Percentiles rank a stretch among this genome's conserved stretches.
phyloP scores from a whole-genome alignment of 495 filamentous ascomycete species.

The Oidiodendron maius region DNA sequence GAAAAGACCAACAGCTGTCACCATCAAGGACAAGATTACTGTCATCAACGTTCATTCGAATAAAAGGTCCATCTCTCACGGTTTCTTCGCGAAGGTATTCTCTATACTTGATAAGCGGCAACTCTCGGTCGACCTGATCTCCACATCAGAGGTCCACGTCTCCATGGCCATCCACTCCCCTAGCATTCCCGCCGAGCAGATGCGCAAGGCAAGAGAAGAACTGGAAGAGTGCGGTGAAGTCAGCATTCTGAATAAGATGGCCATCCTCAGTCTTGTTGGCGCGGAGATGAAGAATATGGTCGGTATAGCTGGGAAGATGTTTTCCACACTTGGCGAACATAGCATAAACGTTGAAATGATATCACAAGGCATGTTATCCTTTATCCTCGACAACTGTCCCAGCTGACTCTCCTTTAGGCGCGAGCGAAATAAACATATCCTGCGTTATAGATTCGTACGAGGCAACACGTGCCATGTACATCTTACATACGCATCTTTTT shows the following conservation, averaged over 20 bases:
- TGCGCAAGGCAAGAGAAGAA: constrained; percentile 63
- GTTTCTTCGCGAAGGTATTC: constrained; percentile 89
- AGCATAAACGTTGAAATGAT: constrained; percentile 97
- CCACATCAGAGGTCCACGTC: constrained; percentile 89
- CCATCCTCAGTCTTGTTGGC: constrained; percentile 86
- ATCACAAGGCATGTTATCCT: constrained; percentile 66
- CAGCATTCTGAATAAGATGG: constrained; percentile 79
- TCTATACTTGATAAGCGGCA: constrained; percentile 71
- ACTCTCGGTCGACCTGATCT: constrained; percentile 87
- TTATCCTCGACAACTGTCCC: constrained; percentile 5
- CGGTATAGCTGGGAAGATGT: constrained; percentile 85
- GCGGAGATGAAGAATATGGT: constrained; percentile 93
- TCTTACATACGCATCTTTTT: constrained; percentile 91
- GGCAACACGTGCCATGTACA: constrained; percentile 85
- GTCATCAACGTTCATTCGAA: constrained; percentile 96
- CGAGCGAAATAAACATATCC: constrained; percentile 97
- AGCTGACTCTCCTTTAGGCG: constrained; percentile 50
- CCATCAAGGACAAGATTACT: constrained; percentile 87
- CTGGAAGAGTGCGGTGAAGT: constrained; percentile 75
- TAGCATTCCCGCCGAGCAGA: constrained; percentile 54
- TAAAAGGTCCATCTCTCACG: constrained; percentile 79
- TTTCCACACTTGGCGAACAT: constrained; percentile 80
- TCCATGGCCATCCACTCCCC: constrained; percentile 88
- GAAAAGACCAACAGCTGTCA: constrained; percentile 84
- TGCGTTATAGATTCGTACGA: constrained; percentile 92